phyloP scores from a whole-genome alignment of 768 basidiomycete species.

The Rhodotorula graminis region DNA sequence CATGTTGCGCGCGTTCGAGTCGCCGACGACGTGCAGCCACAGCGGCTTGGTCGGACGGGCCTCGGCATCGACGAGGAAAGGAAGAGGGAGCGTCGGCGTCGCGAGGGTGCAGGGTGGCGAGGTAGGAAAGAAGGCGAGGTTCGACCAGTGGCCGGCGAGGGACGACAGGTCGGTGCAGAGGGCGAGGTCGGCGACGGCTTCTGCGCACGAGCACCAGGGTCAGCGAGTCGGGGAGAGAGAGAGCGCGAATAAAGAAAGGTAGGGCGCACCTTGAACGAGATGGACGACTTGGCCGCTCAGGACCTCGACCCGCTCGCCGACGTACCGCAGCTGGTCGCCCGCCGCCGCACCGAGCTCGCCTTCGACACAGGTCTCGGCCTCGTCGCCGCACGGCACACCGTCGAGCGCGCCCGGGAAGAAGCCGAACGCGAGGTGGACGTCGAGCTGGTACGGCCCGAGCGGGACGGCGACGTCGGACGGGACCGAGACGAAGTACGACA shows the following conservation, averaged over 20 bases:
- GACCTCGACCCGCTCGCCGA: conserved; percentile 7
- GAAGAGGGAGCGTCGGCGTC: conserved; percentile 5
- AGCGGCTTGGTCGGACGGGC: background rate
- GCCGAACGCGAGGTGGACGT: conserved; percentile 32
- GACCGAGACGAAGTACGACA: conserved; percentile 4
- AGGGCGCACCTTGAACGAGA: background rate
- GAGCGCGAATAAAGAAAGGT: too few species aligned
- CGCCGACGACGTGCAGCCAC: conserved; percentile 38
- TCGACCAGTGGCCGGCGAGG: conserved; percentile 27
- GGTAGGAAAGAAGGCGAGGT: background rate
- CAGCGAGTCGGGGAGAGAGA: too few species aligned
- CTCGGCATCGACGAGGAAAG: background rate
- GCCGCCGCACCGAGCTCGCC: background rate
- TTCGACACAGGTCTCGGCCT: background rate
- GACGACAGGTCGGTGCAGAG: conserved; percentile 21
- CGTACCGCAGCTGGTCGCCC: conserved; percentile 9
- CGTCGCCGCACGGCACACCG: conserved; percentile 14
- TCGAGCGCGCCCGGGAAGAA: background rate
- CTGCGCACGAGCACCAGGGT: background rate
- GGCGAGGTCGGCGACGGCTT: background rate
- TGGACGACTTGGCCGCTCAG: background rate
- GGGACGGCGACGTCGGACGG: background rate
- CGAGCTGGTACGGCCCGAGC: conserved; percentile 5
- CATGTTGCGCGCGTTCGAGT: conserved; percentile 37
- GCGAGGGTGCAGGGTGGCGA: conserved; percentile 20